phyloP scores from a whole-genome alignment of 106 monocot genomes.

The Alisma plantagoaquatica region DNA sequence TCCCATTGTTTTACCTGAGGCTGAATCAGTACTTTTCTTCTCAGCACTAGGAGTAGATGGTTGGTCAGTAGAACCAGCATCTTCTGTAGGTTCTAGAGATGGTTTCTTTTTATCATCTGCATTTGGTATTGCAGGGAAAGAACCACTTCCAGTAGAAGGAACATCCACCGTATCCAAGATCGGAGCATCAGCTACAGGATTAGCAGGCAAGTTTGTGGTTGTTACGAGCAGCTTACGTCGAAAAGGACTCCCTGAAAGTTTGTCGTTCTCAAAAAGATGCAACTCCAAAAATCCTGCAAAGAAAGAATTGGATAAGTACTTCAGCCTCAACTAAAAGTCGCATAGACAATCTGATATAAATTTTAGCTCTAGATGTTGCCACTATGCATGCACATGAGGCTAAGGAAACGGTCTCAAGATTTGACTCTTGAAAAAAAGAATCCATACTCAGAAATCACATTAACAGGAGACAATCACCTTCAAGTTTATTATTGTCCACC shows the following conservation, averaged over 20 bases:
- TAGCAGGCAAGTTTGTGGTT: constrained; percentile 60
- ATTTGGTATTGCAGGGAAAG: constrained; percentile 48
- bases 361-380: background rate
- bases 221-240: constrained; percentile 48
- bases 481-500: constrained; percentile 36
- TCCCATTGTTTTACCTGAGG: constrained; percentile 8
- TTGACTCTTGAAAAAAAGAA: constrained; percentile 11
- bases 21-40: background rate
- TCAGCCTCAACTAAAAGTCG: background rate
- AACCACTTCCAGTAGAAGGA: constrained; percentile 63
- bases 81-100: background rate
- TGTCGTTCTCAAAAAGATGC: constrained; percentile 19
- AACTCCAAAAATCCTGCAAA: constrained; percentile 15
- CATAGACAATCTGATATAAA: background rate
- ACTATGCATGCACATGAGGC: background rate
- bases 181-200: constrained; percentile 9
- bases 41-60: constrained; percentile 7
- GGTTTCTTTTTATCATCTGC: background rate
- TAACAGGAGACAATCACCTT: constrained; percentile 10
- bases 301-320: background rate
- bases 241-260: constrained; percentile 13
- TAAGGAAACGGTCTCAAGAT: background rate
- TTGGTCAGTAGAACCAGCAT: background rate
- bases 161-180: constrained; percentile 18
- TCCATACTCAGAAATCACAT: background rate